Conservation (phyloP, 2,329 filamentous ascomycete species). For the Pseudogymnoascus sp. region DNA sequence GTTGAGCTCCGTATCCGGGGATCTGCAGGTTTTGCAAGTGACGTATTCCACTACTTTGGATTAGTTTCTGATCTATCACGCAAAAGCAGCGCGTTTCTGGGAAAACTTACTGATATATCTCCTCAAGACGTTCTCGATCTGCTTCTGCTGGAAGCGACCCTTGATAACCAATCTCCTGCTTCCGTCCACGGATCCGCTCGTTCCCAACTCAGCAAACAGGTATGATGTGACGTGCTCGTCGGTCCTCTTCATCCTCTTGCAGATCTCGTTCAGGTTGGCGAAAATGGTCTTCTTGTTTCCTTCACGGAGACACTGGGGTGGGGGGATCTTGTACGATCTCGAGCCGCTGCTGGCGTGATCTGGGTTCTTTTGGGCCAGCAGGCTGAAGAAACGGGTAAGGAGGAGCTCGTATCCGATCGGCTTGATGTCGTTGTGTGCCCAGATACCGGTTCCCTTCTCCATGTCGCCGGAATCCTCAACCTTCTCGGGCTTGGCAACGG, state of each 20-base stretch:
- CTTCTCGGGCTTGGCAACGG: slow-evolving; percentile 40
- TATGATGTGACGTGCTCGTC: slow-evolving; percentile 97
- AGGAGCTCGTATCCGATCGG: slow-evolving; percentile 78
- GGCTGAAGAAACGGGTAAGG: slow-evolving; percentile 85
- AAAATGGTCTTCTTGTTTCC: slow-evolving; percentile 99
- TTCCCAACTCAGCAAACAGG: slow-evolving; percentile 96
- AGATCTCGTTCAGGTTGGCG: slow-evolving; percentile 97
- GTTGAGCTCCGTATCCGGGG: slow-evolving; percentile 88
- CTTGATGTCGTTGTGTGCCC: slow-evolving; percentile 18
- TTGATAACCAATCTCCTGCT: slow-evolving; percentile 93
- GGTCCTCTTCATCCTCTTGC: slow-evolving; percentile 98
- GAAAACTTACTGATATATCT: slow-evolving; percentile 79
- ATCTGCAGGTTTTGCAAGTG: slow-evolving; percentile 96
- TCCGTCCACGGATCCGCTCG: slow-evolving; percentile 89
- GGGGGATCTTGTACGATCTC: slow-evolving; percentile 98
- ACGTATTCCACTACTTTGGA: slow-evolving; percentile 69
- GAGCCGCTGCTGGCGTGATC: slow-evolving; percentile 82
- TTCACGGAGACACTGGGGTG: slow-evolving; percentile 97
- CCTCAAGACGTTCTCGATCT: slow-evolving; percentile 93
- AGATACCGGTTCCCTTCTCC: slow-evolving; percentile 11
- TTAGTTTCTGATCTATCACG: slow-evolving; percentile 17
- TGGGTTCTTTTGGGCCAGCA: slow-evolving; percentile 91
- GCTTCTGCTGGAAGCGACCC: slow-evolving; percentile 99
- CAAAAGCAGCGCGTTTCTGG: background rate
- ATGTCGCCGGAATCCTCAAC: slow-evolving; percentile 9